phyloP scores from a whole-genome alignment of 2,329 filamentous ascomycete species.

The Colletotrichum tanaceti region DNA sequence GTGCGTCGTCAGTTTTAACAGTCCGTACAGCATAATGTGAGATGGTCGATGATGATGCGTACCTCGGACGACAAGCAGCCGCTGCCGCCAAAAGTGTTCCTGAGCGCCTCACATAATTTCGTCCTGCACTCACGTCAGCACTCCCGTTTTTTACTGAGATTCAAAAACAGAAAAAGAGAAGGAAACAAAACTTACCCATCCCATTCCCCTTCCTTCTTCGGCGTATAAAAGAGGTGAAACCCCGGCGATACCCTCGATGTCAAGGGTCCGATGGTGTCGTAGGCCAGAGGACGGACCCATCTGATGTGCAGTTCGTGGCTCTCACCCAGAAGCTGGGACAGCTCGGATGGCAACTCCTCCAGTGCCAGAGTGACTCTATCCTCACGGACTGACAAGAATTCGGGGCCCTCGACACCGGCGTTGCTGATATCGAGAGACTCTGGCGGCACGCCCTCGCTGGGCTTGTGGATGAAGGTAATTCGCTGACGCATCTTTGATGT shows the following conservation, averaged over 20 bases:
- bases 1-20: neutral
- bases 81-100: slow-evolving; percentile 65
- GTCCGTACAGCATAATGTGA: neutral
- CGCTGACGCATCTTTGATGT: slow-evolving; percentile 73
- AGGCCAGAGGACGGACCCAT: slow-evolving; percentile 74
- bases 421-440: slow-evolving; percentile 68
- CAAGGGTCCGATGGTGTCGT: slow-evolving; percentile 75
- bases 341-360: slow-evolving; percentile 77
- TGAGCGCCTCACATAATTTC: slow-evolving; percentile 69
- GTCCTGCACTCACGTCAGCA: slow-evolving; percentile 49
- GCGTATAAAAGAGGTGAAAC: slow-evolving; percentile 83
- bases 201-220: slow-evolving; percentile 53
- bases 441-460: slow-evolving; percentile 73
- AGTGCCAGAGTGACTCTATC: slow-evolving; percentile 80
- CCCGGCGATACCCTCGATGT: slow-evolving; percentile 81
- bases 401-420: slow-evolving; percentile 65
- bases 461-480: slow-evolving; percentile 80
- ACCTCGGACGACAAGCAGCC: slow-evolving; percentile 59
- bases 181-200: slow-evolving; percentile 44
- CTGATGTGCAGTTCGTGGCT: slow-evolving; percentile 81
- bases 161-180: neutral
- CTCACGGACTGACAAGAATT: slow-evolving; percentile 77
- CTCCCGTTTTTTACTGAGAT: neutral
- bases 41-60: neutral
- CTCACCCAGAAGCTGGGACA: slow-evolving; percentile 70